phyloP scores from a whole-genome alignment of 2,329 filamentous ascomycete genomes.

The Arthroderma uncinatum region DNA sequence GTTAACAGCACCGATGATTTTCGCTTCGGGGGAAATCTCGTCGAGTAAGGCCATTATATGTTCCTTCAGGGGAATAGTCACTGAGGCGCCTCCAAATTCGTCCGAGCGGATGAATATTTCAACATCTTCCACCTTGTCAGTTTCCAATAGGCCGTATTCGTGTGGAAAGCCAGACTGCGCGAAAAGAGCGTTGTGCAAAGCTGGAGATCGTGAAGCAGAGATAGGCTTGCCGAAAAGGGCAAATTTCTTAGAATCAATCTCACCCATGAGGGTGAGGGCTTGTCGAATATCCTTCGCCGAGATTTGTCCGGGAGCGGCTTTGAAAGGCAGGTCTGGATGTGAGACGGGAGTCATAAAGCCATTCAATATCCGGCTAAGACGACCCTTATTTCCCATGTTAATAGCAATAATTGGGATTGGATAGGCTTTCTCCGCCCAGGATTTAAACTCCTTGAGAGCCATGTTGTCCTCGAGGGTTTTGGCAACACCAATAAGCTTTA shows the following conservation, averaged over 20 bases:
- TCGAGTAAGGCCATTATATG: slow-evolving; percentile 76
- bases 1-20: slow-evolving; percentile 83
- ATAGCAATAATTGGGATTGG: slow-evolving; percentile 81
- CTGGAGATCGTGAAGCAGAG: slow-evolving; percentile 68
- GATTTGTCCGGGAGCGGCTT: slow-evolving; percentile 86
- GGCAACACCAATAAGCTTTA: slow-evolving; percentile 85
- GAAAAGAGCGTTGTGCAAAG: slow-evolving; percentile 83
- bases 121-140: slow-evolving; percentile 51
- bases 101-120: slow-evolving; percentile 54
- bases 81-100: slow-evolving; percentile 82
- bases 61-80: slow-evolving; percentile 90
- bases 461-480: slow-evolving; percentile 73
- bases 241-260: slow-evolving; percentile 64
- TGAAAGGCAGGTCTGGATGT: slow-evolving; percentile 78
- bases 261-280: slow-evolving; percentile 65
- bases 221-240: slow-evolving; percentile 84
- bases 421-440: slow-evolving; percentile 59
- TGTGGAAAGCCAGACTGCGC: slow-evolving; percentile 67
- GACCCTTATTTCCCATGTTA: slow-evolving; percentile 84
- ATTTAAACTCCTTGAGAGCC: slow-evolving; percentile 68
- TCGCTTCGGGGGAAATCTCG: slow-evolving; percentile 65
- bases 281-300: slow-evolving; percentile 79
- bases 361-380: slow-evolving; percentile 83
- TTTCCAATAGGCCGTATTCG: slow-evolving; percentile 66
- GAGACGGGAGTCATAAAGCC: slow-evolving; percentile 90